Conservation (phyloP, 805 yeast species). For the Candida xyloterini region DNA sequence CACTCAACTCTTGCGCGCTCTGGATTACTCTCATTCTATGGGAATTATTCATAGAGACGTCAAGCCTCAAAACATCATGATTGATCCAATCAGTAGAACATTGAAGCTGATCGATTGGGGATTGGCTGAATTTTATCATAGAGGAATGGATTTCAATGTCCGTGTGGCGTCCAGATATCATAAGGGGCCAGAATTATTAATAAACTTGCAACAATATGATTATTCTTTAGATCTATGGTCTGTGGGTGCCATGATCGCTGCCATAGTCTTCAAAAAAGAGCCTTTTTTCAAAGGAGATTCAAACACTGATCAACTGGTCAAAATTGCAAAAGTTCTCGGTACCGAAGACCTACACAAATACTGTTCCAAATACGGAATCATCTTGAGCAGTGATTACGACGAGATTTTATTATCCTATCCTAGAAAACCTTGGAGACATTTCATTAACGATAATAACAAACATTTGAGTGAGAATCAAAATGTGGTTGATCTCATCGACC, state of each 20-base stretch:
- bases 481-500: conserved; percentile 67
- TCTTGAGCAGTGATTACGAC: conserved; percentile 75
- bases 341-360: conserved; percentile 71
- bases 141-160: conserved; percentile 85
- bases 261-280: conserved; percentile 83
- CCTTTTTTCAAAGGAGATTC: conserved; percentile 92
- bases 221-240: conserved; percentile 91
- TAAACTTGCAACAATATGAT: conserved; percentile 80
- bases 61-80: conserved; percentile 92
- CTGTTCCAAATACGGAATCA: conserved; percentile 64
- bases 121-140: conserved; percentile 87
- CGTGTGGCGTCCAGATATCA: conserved; percentile 89
- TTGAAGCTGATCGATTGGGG: conserved; percentile 93
- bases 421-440: conserved; percentile 65
- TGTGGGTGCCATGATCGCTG: conserved; percentile 86
- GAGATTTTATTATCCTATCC: conserved; percentile 63
- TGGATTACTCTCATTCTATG: conserved; percentile 87
- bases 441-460: conserved; percentile 53
- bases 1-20: conserved; percentile 74
- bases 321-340: conserved; percentile 84
- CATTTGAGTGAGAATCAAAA: conserved; percentile 50
- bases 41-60: conserved; percentile 96
- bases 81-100: conserved; percentile 63
- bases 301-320: conserved; percentile 87
- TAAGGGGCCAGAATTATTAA: conserved; percentile 88